Conservation (phyloP, 2,329 filamentous ascomycete genomes). For the Ophiostoma sp. region DNA sequence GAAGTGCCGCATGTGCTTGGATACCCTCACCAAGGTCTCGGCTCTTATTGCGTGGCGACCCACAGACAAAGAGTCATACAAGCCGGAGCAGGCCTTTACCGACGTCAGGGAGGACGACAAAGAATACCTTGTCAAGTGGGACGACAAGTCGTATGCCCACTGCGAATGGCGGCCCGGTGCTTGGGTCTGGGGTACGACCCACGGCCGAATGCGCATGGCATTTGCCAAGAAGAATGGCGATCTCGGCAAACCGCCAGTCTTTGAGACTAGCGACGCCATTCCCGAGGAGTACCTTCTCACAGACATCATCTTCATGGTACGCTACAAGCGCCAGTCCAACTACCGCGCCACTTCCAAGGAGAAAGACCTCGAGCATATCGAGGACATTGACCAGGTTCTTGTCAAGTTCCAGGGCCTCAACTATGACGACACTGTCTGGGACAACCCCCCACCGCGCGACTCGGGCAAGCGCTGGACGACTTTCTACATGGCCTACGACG, state of each 20-base stretch:
- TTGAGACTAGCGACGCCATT: conserved; percentile 71
- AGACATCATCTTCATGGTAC: conserved; percentile 83
- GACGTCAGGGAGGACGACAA: conserved; percentile 69
- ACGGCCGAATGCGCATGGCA: conserved; percentile 59
- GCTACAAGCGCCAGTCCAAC: conserved; percentile 43
- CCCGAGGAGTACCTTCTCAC: conserved; percentile 79
- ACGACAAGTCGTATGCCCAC: conserved; percentile 70
- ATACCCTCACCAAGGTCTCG: conserved; percentile 60
- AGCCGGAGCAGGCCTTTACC: conserved; percentile 45
- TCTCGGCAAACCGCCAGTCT: conserved; percentile 57
- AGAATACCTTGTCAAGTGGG: conserved; percentile 91
- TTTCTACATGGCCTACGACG: conserved; percentile 76
- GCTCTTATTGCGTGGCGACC: conserved; percentile 87
- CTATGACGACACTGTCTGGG: conserved; percentile 91
- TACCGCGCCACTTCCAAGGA: conserved; percentile 42
- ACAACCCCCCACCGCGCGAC: conserved; percentile 65
- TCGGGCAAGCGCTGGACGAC: conserved; percentile 65
- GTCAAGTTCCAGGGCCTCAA: conserved; percentile 91
- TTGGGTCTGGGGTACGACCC: conserved; percentile 75
- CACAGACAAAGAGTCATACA: conserved; percentile 50
- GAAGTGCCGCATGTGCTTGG: conserved; percentile 73
- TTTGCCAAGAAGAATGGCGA: conserved; percentile 68
- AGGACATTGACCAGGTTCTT: conserved; percentile 65
- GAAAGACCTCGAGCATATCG: conserved; percentile 63
- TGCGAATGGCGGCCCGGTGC: conserved; percentile 82